Evolutionary conservation across 192 early-diverging fungal genomes (phyloP).

Genomic region (Phycomyces blakesleeanus): DNA sequence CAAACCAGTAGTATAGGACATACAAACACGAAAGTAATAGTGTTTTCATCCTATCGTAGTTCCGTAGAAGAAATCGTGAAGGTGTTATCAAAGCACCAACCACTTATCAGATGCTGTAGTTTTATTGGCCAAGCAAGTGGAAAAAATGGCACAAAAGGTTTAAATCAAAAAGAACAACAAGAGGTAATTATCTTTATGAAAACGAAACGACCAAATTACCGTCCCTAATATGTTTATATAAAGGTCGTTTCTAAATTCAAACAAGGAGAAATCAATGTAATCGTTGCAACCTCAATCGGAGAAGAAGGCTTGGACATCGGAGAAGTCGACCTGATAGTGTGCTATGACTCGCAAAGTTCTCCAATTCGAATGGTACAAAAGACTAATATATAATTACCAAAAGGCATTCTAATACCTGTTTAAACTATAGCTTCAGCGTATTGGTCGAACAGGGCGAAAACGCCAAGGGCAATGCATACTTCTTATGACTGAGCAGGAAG

Average conservation of each 20-base stretch:
- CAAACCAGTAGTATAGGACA: conserved; percentile 26
- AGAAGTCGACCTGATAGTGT: conserved; percentile 90
- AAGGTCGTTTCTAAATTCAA: conserved; percentile 75
- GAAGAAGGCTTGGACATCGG: conserved; percentile 97
- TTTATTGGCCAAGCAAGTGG: conserved; percentile 79
- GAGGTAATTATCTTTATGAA: conserved; percentile 43
- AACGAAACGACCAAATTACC: conserved; percentile 1
- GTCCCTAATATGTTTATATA: not conserved
- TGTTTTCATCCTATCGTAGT: conserved; percentile 83
- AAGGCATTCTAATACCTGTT: not conserved
- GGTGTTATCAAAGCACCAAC: conserved; percentile 57
- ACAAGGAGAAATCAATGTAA: conserved; percentile 72
- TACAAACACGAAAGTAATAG: conserved; percentile 63
- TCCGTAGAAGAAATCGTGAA: conserved; percentile 82
- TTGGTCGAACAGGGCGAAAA: conserved; percentile 79
- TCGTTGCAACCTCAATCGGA: conserved; percentile 89
- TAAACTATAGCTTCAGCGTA: conserved; percentile 50
- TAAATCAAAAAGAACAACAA: conserved; percentile 83
- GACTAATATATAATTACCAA: too few relatives aligned
- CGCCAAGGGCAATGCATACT: conserved; percentile 62
- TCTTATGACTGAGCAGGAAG: conserved; percentile 66
- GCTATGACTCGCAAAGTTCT: conserved; percentile 77
- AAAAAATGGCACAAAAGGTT: conserved; percentile 60
- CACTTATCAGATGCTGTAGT: conserved; percentile 60
- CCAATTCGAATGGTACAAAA: conserved; percentile 68